phyloP scores from a whole-genome alignment of 352 stramenopile species.

The Globisporangium rhizosaccharum region DNA sequence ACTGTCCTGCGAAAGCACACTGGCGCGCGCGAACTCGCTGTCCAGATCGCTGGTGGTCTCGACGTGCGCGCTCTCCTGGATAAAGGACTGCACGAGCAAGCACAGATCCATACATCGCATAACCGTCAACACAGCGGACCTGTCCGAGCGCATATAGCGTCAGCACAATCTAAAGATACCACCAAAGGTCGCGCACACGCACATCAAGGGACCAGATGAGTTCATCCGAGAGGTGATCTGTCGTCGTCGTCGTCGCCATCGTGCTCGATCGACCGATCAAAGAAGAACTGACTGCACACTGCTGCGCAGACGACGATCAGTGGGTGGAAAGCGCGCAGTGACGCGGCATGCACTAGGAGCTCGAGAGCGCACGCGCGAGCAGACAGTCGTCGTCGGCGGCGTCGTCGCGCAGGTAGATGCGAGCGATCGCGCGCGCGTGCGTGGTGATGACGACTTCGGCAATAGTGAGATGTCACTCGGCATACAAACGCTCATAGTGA shows the following conservation, averaged over 20 bases:
- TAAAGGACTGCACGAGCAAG: constrained; percentile 24
- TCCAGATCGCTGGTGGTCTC: constrained; percentile 19
- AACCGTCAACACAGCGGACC: constrained; percentile 3
- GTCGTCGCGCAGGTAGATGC: background rate
- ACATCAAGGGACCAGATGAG: constrained; percentile 69
- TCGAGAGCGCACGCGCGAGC: background rate
- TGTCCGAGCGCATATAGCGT: constrained; percentile 2
- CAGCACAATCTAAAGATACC: constrained; percentile 6
- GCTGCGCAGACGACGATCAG: background rate
- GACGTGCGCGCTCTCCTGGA: constrained; percentile 30
- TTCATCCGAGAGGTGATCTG: constrained; percentile 59
- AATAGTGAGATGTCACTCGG: too few relatives aligned
- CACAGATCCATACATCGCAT: constrained; percentile 1
- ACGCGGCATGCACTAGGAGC: constrained; percentile 9
- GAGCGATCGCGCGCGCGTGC: background rate
- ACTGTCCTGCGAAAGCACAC: constrained; percentile 38
- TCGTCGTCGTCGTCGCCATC: constrained; percentile 11
- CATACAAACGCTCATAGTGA: too few relatives aligned
- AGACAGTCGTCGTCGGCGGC: background rate
- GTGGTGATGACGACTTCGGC: too few relatives aligned
- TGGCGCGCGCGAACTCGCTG: constrained; percentile 31
- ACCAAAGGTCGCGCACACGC: constrained; percentile 19
- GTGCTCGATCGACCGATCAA: background rate
- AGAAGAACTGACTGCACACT: too few relatives aligned
- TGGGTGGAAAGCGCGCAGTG: background rate